These are phyloP conservation scores for Termitomyces sp. DNA, from an alignment of 768 basidiomycete genomes.

Conservation along the genomic window DNA sequence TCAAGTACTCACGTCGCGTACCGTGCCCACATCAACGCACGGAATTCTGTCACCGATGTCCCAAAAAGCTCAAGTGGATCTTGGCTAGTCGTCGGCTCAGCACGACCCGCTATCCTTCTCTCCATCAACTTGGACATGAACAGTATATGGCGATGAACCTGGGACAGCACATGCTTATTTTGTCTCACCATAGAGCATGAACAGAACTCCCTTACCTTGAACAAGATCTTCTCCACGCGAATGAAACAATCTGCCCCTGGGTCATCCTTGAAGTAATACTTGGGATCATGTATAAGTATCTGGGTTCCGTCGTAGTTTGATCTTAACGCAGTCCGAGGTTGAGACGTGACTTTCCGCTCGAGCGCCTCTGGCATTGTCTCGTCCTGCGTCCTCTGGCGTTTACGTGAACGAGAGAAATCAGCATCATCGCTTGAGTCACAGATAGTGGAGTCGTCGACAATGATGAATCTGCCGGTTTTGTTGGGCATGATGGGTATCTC, in stretches of 20 bases:
- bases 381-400: conserved; percentile 25
- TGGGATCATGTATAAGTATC: conserved; percentile 23
- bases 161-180: neutral
- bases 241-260: conserved; percentile 37
- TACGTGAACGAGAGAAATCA: conserved; percentile 19
- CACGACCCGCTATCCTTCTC: conserved; percentile 9
- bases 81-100: conserved; percentile 17
- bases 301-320: conserved; percentile 21
- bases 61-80: conserved; percentile 43
- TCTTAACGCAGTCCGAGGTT: conserved; percentile 4
- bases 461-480: conserved; percentile 25
- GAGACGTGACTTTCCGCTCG: conserved; percentile 1
- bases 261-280: conserved; percentile 34
- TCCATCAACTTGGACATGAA: conserved; percentile 18
- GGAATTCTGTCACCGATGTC: conserved; percentile 42
- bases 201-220: conserved; percentile 37
- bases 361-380: conserved; percentile 3
- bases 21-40: conserved; percentile 50
- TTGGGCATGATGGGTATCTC: conserved; percentile 1
- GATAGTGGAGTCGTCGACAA: conserved; percentile 29
- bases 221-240: conserved; percentile 40
- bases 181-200: neutral
- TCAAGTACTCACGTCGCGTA: conserved; percentile 43
- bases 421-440: conserved; percentile 27
- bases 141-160: conserved; percentile 23